These are phyloP conservation scores for Fomitopsis serialis DNA, from an alignment of 768 basidiomycete species.

Conservation along the genomic window DNA sequence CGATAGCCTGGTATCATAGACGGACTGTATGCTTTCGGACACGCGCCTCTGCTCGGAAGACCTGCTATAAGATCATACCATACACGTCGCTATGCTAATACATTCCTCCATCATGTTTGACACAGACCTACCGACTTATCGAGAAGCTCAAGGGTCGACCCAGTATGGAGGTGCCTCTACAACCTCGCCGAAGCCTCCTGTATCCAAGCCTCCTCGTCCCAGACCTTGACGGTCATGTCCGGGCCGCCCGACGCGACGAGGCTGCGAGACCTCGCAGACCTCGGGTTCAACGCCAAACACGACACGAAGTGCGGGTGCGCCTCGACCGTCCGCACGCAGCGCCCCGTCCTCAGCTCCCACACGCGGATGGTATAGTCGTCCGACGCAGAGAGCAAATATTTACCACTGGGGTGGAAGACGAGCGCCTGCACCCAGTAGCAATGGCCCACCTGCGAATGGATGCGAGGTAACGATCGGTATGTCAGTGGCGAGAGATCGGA, in stretches of 20 bases:
- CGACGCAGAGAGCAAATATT: conserved; percentile 49
- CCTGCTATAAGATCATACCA: too few species aligned
- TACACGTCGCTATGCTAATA: too few species aligned
- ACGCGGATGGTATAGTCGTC: conserved; percentile 56
- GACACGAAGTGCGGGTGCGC: conserved; percentile 15
- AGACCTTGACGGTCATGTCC: too few species aligned
- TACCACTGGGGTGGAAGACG: conserved; percentile 53
- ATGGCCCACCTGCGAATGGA: conserved; percentile 31
- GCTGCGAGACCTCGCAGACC: too few species aligned
- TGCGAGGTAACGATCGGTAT: conserved; percentile 31
- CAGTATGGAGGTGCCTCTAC: too few species aligned
- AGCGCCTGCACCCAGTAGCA: conserved; percentile 56
- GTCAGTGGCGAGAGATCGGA: conserved; percentile 49
- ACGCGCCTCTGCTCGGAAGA: not conserved
- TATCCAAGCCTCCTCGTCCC: too few species aligned
- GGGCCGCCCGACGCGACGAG: too few species aligned
- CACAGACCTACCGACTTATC: too few species aligned
- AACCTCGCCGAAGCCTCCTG: too few species aligned
- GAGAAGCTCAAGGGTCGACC: too few species aligned
- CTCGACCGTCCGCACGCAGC: conserved; percentile 74
- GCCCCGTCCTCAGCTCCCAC: conserved; percentile 50
- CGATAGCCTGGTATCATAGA: conserved; percentile 41
- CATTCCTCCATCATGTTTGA: too few species aligned
- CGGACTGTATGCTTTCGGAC: not conserved
- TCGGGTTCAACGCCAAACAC: conserved; percentile 17